These are phyloP conservation scores for Ceratobasidium papillatum DNA, from an alignment of 1,284 basidiomycete genomes.

Conservation along the genomic window DNA sequence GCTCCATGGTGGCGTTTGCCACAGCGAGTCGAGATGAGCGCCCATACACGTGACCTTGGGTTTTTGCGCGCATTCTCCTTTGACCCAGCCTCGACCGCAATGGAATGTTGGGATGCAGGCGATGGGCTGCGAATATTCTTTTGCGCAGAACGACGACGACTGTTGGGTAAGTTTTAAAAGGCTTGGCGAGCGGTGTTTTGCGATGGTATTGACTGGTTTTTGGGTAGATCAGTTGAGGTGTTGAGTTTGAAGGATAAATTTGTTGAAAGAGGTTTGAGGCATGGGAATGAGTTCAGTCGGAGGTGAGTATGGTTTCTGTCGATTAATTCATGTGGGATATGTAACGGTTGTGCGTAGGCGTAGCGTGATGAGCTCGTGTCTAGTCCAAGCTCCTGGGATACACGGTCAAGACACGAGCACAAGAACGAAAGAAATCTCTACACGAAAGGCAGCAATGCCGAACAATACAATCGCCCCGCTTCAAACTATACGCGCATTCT, in stretches of 20 bases:
- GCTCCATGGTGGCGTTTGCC: not conserved
- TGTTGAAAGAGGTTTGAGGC: not conserved
- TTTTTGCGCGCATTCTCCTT: not conserved
- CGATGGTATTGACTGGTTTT: not conserved
- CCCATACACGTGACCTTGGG: slow-evolving; percentile 2
- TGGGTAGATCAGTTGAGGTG: not conserved
- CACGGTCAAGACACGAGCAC: not conserved
- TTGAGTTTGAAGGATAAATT: not conserved
- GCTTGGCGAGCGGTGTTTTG: no score
- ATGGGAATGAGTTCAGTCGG: no score
- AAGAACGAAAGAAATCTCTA: not conserved
- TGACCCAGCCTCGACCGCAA: slow-evolving; percentile 11
- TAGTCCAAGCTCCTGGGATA: no score
- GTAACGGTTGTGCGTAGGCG: no score
- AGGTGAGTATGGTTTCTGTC: not conserved
- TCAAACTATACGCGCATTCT: not conserved
- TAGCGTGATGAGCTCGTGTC: not conserved
- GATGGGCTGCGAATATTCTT: slow-evolving; percentile 20
- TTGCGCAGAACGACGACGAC: not conserved
- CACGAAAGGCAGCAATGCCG: not conserved
- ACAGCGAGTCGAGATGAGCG: not conserved
- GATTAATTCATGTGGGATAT: no score
- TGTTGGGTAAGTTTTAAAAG: not conserved
- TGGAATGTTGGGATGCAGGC: slow-evolving; percentile 38
- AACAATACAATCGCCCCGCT: not conserved